Conservation (phyloP, 2,329 filamentous ascomycete genomes). For the Hypomyces perniciosus region DNA sequence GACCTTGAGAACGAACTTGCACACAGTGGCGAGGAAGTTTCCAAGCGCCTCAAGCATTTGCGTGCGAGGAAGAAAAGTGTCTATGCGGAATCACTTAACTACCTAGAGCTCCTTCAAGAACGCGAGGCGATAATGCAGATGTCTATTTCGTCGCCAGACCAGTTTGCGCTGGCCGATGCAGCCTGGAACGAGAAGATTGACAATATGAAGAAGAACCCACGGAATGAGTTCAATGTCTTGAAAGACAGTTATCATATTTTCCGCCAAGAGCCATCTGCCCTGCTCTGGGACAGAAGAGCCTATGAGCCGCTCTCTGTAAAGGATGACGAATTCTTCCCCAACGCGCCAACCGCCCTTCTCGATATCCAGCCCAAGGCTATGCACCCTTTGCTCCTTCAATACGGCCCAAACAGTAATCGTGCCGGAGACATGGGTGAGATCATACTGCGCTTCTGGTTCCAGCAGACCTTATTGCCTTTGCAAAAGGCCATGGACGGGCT, state of each 20-base stretch:
- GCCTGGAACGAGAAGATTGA: conserved; percentile 32
- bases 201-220: conserved; percentile 26
- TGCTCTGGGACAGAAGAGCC: conserved; percentile 64
- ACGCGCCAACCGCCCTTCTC: conserved; percentile 50
- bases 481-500: conserved; percentile 42
- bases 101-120: conserved; percentile 29
- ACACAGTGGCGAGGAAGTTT: not conserved
- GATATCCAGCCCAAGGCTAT: conserved; percentile 59
- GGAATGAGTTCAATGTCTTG: conserved; percentile 32
- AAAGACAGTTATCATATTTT: conserved; percentile 51
- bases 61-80: conserved; percentile 23
- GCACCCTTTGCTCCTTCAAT: conserved; percentile 42
- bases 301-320: conserved; percentile 62
- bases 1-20: conserved; percentile 28
- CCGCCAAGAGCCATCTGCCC: conserved; percentile 41
- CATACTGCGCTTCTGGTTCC: conserved; percentile 37
- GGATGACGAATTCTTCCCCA: conserved; percentile 61
- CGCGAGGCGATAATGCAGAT: conserved; percentile 24
- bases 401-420: conserved; percentile 34
- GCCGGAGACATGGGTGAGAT: conserved; percentile 48
- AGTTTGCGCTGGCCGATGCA: conserved; percentile 25
- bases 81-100: conserved; percentile 17
- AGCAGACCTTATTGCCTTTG: conserved; percentile 39
- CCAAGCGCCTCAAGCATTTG: conserved; percentile 23
- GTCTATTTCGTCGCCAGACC: conserved; percentile 12